A percentile compares a stretch with the other conserved stretches of the same genome.
These are phyloP conservation scores for Malassezia arunalokei DNA, from an alignment of 1,284 basidiomycete species.

Conservation along the genomic window DNA sequence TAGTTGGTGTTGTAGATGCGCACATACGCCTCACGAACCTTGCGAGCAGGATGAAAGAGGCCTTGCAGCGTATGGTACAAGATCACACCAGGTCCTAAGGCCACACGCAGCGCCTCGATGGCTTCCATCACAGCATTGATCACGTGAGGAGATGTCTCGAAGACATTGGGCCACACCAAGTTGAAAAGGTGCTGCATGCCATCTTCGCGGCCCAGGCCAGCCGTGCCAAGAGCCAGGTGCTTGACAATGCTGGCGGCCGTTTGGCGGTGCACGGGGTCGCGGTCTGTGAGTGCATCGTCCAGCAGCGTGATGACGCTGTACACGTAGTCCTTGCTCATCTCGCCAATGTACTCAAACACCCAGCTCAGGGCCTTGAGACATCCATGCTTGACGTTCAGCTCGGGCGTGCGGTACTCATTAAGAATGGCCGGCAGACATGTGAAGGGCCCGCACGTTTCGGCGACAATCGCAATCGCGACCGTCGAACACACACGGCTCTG, in stretches of 20 bases:
- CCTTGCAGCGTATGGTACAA: conserved; percentile 58
- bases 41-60: conserved; percentile 61
- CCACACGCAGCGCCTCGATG: conserved; percentile 89
- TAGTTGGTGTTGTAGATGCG: conserved; percentile 60
- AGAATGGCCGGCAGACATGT: conserved; percentile 97
- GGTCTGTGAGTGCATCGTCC: conserved; percentile 92
- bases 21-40: conserved; percentile 80
- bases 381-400: conserved; percentile 96
- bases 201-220: conserved; percentile 92
- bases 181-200: conserved; percentile 96
- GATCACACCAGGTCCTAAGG: conserved; percentile 81
- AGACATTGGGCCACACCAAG: conserved; percentile 96
- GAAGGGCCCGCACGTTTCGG: conserved; percentile 94
- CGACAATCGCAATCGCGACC: conserved; percentile 70
- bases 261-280: conserved; percentile 94
- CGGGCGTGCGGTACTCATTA: conserved; percentile 89
- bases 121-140: conserved; percentile 66
- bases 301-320: conserved; percentile 94
- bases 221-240: conserved; percentile 90
- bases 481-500: conserved; percentile 98
- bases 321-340: conserved; percentile 94
- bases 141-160: conserved; percentile 94
- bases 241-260: conserved; percentile 98
- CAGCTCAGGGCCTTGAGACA: conserved; percentile 96
- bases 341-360: conserved; percentile 99